These are phyloP conservation scores for Trichophyton mentagrophytes DNA, from an alignment of 2,329 filamentous ascomycete genomes.

Conservation along the genomic window DNA sequence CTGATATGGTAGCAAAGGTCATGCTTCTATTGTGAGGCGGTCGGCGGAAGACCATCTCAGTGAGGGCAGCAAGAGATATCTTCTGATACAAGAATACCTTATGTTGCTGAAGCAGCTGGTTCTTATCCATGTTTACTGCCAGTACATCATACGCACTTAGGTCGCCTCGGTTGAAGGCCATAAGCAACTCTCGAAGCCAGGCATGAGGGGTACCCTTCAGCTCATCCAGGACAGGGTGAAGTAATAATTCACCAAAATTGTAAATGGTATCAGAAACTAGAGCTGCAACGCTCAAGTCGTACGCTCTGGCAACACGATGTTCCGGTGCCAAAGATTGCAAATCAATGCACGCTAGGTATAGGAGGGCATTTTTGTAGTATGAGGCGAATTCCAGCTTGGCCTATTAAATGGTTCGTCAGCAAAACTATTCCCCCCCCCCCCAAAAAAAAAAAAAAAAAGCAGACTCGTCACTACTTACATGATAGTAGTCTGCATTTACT, in stretches of 20 bases:
- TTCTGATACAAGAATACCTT: conserved; percentile 84
- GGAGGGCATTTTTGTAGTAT: conserved; percentile 94
- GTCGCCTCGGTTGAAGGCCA: conserved; percentile 94
- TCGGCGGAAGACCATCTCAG: conserved; percentile 89
- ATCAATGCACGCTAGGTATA: conserved; percentile 94
- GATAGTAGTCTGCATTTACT: conserved; percentile 88
- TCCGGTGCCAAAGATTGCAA: conserved; percentile 57
- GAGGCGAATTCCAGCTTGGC: conserved; percentile 82
- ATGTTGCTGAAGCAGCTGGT: conserved; percentile 67
- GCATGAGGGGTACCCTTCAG: conserved; percentile 60
- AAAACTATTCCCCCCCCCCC: neutral
- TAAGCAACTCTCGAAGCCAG: conserved; percentile 91
- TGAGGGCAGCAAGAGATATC: conserved; percentile 91
- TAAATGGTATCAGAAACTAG: conserved; percentile 92
- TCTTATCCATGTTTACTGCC: conserved; percentile 65
- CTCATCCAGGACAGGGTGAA: conserved; percentile 88
- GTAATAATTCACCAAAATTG: conserved; percentile 97
- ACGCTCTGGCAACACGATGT: conserved; percentile 72
- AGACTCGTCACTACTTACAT: conserved; percentile 38
- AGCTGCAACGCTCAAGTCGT: conserved; percentile 84
- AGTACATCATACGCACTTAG: conserved; percentile 75
- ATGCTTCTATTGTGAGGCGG: conserved; percentile 92
- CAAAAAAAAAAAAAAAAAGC: too few species aligned
- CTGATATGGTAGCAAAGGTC: conserved; percentile 75
- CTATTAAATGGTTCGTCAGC: conserved; percentile 23